Percentiles rank a stretch among this genome's conserved stretches.
Evolutionary conservation across 768 basidiomycete genomes (phyloP).

Genomic region (Suillus cothurnatus): DNA sequence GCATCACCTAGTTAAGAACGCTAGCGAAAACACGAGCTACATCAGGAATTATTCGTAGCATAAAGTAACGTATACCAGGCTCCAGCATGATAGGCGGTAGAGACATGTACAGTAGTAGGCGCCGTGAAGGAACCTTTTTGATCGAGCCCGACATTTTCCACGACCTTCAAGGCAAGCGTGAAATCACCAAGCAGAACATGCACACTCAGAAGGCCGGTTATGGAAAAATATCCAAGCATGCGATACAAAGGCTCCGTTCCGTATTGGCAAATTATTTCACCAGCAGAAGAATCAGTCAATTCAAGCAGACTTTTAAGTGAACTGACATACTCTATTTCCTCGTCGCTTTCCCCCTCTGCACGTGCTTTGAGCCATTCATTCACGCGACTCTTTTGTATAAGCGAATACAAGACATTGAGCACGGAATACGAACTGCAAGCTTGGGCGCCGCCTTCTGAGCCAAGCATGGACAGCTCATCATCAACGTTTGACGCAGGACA

Average conservation of each 20-base stretch:
- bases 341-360: conserved; percentile 74
- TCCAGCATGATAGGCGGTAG: conserved; percentile 93
- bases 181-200: conserved; percentile 96
- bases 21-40: conserved; percentile 93
- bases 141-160: conserved; percentile 92
- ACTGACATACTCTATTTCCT: conserved; percentile 77
- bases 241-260: conserved; percentile 89
- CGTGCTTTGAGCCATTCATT: conserved; percentile 90
- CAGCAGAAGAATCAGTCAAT: conserved; percentile 31
- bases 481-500: conserved; percentile 85
- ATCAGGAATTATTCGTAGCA: conserved; percentile 92
- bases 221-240: conserved; percentile 93
- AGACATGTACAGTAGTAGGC: conserved; percentile 96
- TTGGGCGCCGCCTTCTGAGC: conserved; percentile 72
- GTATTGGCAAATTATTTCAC: conserved; percentile 89
- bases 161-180: conserved; percentile 90
- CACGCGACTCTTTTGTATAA: conserved; percentile 96
- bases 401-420: conserved; percentile 95
- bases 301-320: neutral
- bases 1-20: conserved; percentile 92
- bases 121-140: conserved; percentile 93
- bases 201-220: conserved; percentile 95
- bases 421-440: conserved; percentile 99
- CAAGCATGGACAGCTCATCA: conserved; percentile 84
- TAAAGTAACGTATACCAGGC: conserved; percentile 97